Percentiles rank a stretch among this genome's conserved stretches.
These are phyloP conservation scores for Fusarium sp. DNA, from an alignment of 2,329 filamentous ascomycete genomes.

Conservation along the genomic window DNA sequence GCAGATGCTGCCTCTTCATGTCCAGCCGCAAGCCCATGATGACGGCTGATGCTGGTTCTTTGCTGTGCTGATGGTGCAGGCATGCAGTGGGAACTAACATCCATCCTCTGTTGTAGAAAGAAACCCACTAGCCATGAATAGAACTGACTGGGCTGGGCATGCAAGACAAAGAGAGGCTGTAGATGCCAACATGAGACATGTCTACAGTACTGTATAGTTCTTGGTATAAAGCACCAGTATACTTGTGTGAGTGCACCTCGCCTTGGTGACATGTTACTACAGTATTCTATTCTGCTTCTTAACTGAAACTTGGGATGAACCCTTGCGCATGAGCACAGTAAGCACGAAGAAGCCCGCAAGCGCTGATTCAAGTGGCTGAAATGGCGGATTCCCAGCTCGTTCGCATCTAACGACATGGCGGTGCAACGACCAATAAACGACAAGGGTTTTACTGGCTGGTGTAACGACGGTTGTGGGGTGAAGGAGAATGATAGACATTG, in stretches of 20 bases:
- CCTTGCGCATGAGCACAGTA: conserved; percentile 22
- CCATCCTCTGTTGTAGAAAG: neutral
- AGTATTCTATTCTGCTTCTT: neutral
- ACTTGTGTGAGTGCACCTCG: neutral
- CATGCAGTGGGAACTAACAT: conserved; percentile 17
- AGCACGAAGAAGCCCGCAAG: conserved; percentile 22
- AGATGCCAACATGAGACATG: neutral
- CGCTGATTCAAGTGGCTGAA: conserved; percentile 30
- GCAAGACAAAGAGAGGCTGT: conserved; percentile 10
- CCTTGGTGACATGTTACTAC: neutral
- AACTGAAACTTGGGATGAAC: conserved; percentile 1
- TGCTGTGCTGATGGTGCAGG: conserved; percentile 18
- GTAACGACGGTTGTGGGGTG: conserved; percentile 23
- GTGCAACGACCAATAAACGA: conserved; percentile 16
- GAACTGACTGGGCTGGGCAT: neutral
- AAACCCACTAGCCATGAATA: conserved; percentile 14
- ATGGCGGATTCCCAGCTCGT: conserved; percentile 11
- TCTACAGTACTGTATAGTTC: neutral
- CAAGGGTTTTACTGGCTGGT: conserved; percentile 2
- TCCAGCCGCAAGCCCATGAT: neutral
- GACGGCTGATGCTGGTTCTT: conserved; percentile 18
- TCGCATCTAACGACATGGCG: conserved; percentile 14
- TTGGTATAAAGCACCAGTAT: neutral
- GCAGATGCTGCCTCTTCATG: neutral
- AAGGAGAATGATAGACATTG: conserved; percentile 1